Evolutionary conservation across 257 asterid species (phyloP), one percentile per base, ranked within the genome.

Genomic region (Sherardia arvensis): DNA sequence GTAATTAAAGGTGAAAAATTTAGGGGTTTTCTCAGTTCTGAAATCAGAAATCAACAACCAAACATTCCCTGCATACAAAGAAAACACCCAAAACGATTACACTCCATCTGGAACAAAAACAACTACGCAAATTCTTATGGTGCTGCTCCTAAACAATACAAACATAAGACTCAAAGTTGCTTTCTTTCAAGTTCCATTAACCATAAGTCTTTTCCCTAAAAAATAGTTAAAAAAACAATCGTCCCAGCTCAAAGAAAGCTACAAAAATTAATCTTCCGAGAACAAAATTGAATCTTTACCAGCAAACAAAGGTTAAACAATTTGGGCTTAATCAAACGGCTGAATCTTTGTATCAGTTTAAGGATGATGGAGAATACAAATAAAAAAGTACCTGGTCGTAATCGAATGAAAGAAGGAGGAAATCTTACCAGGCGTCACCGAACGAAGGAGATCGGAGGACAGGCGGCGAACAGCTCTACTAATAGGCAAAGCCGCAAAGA

Each of bases 61-160:
- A n/a, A 14, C 63, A 61, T 30, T 20, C 63, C 63, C 68, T 61
- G 67, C 62, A 34, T 2, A 14, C 28, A 61, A 25, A 32, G 53
- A 18, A 53, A 49, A 20, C 51, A 43, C 3, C 6, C 20, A 43
- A 43, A 43, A 14, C 51, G 15, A 43, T 43, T 43, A 43, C 21
- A 43, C 27, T 8, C 56, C 20, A 49, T 6, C 23, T 10, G 56
- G 7, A 49, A 47, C 20, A 47, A 47, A 47, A 47, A n/a, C n/a
- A 2, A 40, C 17, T 4, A 30, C 11, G 11, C 47, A 38, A 38
- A 38, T 38, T 11, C 18, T 11, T 38, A 38, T 11, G 18, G 47
- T 17, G 47, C 47, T 11, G 47, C 4, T 14, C 49, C 49, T 40
- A 15, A 43, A 43, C 51, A 43, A 43, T 1, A 17, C 7, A 43